Conservation (phyloP, 495 filamentous ascomycete genomes). For the Penicillium manginii region DNA sequence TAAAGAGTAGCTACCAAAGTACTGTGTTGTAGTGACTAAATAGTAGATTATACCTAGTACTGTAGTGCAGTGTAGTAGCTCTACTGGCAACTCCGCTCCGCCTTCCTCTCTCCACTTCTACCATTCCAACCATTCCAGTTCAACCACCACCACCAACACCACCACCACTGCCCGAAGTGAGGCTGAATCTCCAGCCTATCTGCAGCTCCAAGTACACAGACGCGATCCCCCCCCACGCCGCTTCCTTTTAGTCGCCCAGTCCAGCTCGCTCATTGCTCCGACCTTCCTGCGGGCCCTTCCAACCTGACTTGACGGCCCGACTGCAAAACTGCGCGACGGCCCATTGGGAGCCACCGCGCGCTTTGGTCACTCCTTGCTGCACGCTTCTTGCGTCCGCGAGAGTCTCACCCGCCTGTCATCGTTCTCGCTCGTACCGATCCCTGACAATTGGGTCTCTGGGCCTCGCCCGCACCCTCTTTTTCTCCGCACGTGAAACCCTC, state of each 20-base stretch:
- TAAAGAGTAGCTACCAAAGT: no score
- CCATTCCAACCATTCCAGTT: not conserved
- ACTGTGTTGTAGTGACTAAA: no score
- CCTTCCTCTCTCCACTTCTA: constrained; percentile 5
- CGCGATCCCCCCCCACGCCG: constrained; percentile 29
- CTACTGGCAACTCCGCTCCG: constrained; percentile 30
- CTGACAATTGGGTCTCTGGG: constrained; percentile 9
- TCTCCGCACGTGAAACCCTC: constrained; percentile 17
- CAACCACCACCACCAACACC: constrained; percentile 9
- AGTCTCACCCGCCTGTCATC: not conserved
- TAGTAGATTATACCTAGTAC: no score
- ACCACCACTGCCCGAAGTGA: constrained; percentile 45
- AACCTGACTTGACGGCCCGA: constrained; percentile 33
- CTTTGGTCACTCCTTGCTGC: constrained; percentile 26
- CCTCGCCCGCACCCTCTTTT: not conserved
- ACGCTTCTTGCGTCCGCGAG: constrained; percentile 18
- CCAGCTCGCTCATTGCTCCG: constrained; percentile 23
- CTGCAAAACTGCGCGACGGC: constrained; percentile 17
- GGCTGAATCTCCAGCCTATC: constrained; percentile 34
- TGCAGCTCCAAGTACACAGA: constrained; percentile 15
- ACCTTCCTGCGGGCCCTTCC: constrained; percentile 30
- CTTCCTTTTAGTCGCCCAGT: constrained; percentile 16
- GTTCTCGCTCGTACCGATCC: constrained; percentile 5
- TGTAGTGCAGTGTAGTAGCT: no score
- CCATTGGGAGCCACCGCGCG: constrained; percentile 14